Base-by-base conservation (phyloP, 768 basidiomycete genomes). In the Boletales sp. region DNA sequence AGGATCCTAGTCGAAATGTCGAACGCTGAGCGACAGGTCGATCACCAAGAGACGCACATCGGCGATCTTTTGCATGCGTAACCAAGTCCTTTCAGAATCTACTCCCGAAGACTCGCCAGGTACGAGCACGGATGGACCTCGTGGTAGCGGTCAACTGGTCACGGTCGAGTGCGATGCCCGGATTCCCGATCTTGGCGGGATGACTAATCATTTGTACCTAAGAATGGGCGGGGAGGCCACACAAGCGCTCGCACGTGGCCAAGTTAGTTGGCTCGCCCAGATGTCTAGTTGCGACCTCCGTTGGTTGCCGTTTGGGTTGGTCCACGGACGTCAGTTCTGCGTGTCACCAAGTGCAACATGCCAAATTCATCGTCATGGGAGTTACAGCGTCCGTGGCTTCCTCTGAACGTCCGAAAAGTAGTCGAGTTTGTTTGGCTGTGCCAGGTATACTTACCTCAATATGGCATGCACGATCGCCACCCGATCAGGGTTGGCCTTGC, bases 341-440 rank as follows among this genome's bases (percentile, higher is more conserved):
- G 27, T 39, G 41, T 60, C 48, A 47, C 48, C 34, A 13, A 27
- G 24, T 27, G 24, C 24, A 27, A 59, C 50, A 47, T 57, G 54
- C 51, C 40, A 60, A 63, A 47, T 50, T 48, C 46, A 58, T 64
- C 52, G 9, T 48, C 58, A 62, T 61, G 60, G 62, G n/a, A 55
- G 14, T 58, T 18, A 45, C 50, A 17, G 24, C 40, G 19, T 15
- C 59, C 53, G 48, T 60, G 48, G 42, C 48, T 40, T 61, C 58
- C 53, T 12, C 15, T 34, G 34, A 13, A 15, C 4, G 15, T 15
- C 17, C 8, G 32, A 12, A 43, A 45, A 36, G 27, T 48, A 18
- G 38, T 48, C 53, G 40, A 39, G 44, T 44, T 36, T 40, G 43
- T 57, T 52, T 29, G 47, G 36, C 7, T 31, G n/a, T 11, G 32